Evolutionary conservation across 441 rosid species (phyloP).

Genomic region (Gossypium davidsonii): DNA sequence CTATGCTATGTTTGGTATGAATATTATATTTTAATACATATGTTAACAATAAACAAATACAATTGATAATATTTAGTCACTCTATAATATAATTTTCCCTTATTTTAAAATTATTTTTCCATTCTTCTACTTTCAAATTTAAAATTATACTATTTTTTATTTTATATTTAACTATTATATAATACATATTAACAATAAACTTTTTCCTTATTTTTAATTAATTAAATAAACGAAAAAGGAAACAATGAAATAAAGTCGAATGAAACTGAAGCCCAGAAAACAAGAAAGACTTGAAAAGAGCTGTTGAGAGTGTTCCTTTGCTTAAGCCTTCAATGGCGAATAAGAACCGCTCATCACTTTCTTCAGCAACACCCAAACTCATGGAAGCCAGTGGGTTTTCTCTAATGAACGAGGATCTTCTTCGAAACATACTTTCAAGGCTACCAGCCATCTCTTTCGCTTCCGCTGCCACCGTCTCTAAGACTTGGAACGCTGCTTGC

Average conservation of each 20-base stretch:
- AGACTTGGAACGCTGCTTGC: slow-evolving; percentile 45
- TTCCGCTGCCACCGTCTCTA: slow-evolving; percentile 52
- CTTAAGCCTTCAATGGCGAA: slow-evolving; percentile 7
- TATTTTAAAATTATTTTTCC: too few species aligned
- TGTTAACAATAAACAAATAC: too few species aligned
- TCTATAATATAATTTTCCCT: too few species aligned
- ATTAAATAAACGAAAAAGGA: background rate
- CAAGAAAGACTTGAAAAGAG: background rate
- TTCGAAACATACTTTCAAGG: slow-evolving; percentile 39
- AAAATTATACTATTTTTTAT: too few species aligned
- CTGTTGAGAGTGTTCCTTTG: background rate
- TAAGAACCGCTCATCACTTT: slow-evolving; percentile 4
- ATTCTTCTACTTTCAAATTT: too few species aligned
- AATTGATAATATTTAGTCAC: too few species aligned
- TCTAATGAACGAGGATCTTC: slow-evolving; percentile 39
- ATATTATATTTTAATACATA: too few species aligned
- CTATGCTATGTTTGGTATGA: too few species aligned
- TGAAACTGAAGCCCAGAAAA: background rate
- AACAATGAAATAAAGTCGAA: background rate
- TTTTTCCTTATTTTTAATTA: too few species aligned
- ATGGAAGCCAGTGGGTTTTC: slow-evolving; percentile 10
- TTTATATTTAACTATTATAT: too few species aligned
- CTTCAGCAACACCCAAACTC: background rate
- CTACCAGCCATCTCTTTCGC: slow-evolving; percentile 52
- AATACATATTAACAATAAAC: too few species aligned